Evolutionary conservation across 352 stramenopile species (phyloP).

Genomic region (Pythium oligandrum): DNA sequence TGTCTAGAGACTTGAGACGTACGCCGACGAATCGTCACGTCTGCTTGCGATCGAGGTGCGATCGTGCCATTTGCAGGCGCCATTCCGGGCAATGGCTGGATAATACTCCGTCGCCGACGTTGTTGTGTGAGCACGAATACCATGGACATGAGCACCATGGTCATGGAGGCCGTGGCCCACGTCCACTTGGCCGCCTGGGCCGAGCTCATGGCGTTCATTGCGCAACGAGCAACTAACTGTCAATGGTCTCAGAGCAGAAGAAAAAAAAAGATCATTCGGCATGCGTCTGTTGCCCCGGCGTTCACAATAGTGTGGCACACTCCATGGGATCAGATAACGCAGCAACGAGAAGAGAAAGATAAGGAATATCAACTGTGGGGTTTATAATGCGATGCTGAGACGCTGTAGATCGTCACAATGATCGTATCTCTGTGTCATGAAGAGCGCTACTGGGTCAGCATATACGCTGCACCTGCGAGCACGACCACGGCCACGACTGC

Average conservation of each 20-base stretch:
- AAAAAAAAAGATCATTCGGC: neutral
- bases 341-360: too few relatives aligned
- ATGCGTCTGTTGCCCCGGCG: too few relatives aligned
- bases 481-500: slow-evolving; percentile 43
- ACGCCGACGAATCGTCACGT: slow-evolving; percentile 4
- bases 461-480: slow-evolving; percentile 49
- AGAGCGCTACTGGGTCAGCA: slow-evolving; percentile 29
- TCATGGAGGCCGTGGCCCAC: slow-evolving; percentile 27
- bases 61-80: neutral
- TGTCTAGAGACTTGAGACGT: slow-evolving; percentile 6
- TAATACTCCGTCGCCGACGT: slow-evolving; percentile 7
- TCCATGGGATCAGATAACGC: too few relatives aligned
- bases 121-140: slow-evolving; percentile 26
- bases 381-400: too few relatives aligned
- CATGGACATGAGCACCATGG: slow-evolving; percentile 25
- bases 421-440: too few relatives aligned
- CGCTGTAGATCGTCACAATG: too few relatives aligned
- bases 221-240: too few relatives aligned
- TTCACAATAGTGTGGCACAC: too few relatives aligned
- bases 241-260: neutral
- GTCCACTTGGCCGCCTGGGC: slow-evolving; percentile 12
- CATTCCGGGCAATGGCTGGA: neutral
- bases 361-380: too few relatives aligned
- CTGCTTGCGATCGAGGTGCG: slow-evolving; percentile 8
- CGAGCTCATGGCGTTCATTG: too few relatives aligned